Evolutionary conservation across 805 yeast species (phyloP), one percentile per base, ranked within the genome.

Genomic region (Metschnikowia baotianmanensis): DNA sequence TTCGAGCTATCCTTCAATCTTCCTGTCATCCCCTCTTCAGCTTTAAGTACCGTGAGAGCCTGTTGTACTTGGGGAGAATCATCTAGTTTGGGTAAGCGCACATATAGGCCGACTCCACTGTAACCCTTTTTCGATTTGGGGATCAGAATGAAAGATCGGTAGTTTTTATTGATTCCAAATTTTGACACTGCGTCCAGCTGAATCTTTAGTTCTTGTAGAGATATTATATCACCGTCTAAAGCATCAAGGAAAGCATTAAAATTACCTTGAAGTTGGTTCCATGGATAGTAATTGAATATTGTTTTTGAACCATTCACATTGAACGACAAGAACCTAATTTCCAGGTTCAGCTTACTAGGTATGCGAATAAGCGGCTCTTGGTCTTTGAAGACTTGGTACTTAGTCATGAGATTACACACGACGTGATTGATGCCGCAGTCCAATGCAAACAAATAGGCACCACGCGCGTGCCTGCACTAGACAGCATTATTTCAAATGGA

Each of bases 1-100:
- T 16, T 18, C 1, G 26, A 5, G 22, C 43, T 21, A 21, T 21
- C 38, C 16, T 28, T 31, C 25, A 80, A 56, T 45, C 66, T 63
- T 0, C 98, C 99, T 0, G 96, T 84, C 6, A 93, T 67, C 0
- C 99, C 99, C 60, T 91, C 96, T 57, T 93, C 98, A 0, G 90
- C 96, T 48, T 76, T 78, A 3, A 75, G 36, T 1, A 88, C 87
- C 2, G 71, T 63, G 19, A 89, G 56, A 2, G 71, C 57, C 15
- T 58, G 55, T 38, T 52, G 57, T 15, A 58, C 51, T 1, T 22
- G 30, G 1, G 60, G 56, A 0, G 74, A 59, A 19, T 82, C 85
- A 9, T 59, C 61, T 0, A 61, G 63, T 1, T 55, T 51, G 1
- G 83, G 78, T 3, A 67, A 61, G 34, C 89, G 65, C 2, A 86